phyloP scores from a whole-genome alignment of 148 eudicot species.

The Bassia scoparia region DNA sequence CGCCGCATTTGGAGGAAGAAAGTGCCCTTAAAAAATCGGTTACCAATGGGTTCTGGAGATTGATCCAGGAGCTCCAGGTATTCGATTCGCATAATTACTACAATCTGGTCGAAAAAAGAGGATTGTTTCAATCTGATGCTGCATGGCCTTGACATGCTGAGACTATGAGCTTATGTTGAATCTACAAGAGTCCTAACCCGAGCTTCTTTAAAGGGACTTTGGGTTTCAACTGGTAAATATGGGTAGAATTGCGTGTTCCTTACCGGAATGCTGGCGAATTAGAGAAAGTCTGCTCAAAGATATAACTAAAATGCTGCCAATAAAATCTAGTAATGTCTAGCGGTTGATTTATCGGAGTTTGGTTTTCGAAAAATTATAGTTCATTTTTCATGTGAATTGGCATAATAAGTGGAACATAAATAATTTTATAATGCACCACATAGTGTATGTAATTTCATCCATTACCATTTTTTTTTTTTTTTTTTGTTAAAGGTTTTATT shows the following conservation, averaged over 20 bases:
- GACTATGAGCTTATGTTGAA: constrained; percentile 28
- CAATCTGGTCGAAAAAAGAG: constrained; percentile 21
- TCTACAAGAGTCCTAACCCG: constrained; percentile 9
- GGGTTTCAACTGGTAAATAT: constrained; percentile 30
- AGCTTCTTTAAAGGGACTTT: constrained; percentile 38
- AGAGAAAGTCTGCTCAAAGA: constrained; percentile 30
- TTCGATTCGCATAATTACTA: constrained; percentile 40
- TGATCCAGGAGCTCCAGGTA: constrained; percentile 42
- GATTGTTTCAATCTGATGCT: constrained; percentile 54
- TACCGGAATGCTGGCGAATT: constrained; percentile 34
- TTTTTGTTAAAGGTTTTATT: neutral
- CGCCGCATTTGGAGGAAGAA: constrained; percentile 23
- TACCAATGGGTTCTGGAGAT: constrained; percentile 32
- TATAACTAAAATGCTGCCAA: constrained; percentile 17
- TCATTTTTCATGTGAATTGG: neutral
- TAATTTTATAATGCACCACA: neutral
- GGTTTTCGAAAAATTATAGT: neutral
- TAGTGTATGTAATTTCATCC: neutral
- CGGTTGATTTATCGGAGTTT: too few relatives aligned
- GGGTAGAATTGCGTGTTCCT: constrained; percentile 39
- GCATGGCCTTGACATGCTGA: constrained; percentile 38
- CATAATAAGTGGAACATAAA: neutral
- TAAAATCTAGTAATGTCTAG: too few relatives aligned
- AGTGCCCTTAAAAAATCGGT: constrained; percentile 31
- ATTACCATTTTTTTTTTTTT: neutral